Base-by-base conservation (phyloP, 2,329 filamentous ascomycete species). In the Diaporthe sp. region DNA sequence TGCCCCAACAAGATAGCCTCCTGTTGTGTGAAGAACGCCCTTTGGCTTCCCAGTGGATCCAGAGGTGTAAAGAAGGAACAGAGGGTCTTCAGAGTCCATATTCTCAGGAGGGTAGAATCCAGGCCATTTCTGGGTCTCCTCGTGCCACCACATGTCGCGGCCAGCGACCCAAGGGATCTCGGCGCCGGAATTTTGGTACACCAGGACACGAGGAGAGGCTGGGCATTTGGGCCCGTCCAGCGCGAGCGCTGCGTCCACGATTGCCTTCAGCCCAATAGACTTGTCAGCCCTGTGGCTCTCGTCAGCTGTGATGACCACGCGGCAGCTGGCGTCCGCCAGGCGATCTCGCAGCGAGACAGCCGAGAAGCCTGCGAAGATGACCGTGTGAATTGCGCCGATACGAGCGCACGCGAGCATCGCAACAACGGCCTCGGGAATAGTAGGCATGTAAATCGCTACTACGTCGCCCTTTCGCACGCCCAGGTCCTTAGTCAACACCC, bases 11-110 rank as follows among this genome's bases (percentile, higher is more conserved):
- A 99, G 90, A 83, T 98, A 99, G 68, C 97, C 97, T 76, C 89
- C 97, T 50, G 96, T 98, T 33, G 95, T 97, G 89, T 99, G 97
- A 95, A 98, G 94, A 72, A 99, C 94, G 85, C 97, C 97, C 91
- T 99, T 99, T 78, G 97, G 97, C 90, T 98, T 98, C 77, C 97
- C 97, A 12, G 97, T 99, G 1, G 96, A 98, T 52, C 97, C 97
- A 45, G 96, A 98, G 2, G 97, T 99, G 87, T 99, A 99, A 72
- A 99, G 93, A 75, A 99, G 87, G 91, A 98, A 99, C 13, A 99
- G 91, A 73, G 97, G 97, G 82, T 99, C 97, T 85, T 99, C 97
- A 0, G 97, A 94, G 88, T 91, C 95, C 90, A 99, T 93, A 77
- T 92, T 86, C 88, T 97, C 96, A 13, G 96, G 96, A 38, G 96